Conservation (phyloP, 1,139 yeast genomes). For the Pichia sp. region DNA sequence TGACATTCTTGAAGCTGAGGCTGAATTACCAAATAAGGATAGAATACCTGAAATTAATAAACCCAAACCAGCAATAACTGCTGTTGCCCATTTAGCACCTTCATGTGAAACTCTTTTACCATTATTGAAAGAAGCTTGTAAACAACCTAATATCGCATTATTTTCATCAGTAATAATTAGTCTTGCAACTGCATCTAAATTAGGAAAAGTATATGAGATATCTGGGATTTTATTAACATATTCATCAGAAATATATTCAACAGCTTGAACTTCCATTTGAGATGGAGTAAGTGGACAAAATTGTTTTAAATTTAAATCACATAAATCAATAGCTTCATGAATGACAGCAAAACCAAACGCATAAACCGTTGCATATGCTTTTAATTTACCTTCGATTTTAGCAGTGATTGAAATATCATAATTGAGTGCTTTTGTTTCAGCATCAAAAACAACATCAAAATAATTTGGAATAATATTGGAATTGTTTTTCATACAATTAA, state of each 20-base stretch:
- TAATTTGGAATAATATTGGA: slow-evolving; percentile 59
- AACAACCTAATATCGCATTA: slow-evolving; percentile 51
- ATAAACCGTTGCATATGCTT: slow-evolving; percentile 57
- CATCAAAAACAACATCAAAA: slow-evolving; percentile 62
- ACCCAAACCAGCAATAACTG: slow-evolving; percentile 74
- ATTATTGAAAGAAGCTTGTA: slow-evolving; percentile 62
- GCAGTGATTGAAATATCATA: slow-evolving; percentile 59
- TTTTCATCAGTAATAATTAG: slow-evolving; percentile 37
- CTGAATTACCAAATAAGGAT: slow-evolving; percentile 70
- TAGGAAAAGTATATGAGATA: slow-evolving; percentile 69
- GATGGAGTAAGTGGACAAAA: slow-evolving; percentile 77
- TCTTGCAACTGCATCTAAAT: slow-evolving; percentile 67
- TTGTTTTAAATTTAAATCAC: slow-evolving; percentile 65
- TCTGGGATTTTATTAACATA: slow-evolving; percentile 55
- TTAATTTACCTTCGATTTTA: slow-evolving; percentile 49
- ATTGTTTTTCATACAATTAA: slow-evolving; percentile 59
- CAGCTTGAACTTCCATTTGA: slow-evolving; percentile 56
- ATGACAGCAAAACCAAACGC: slow-evolving; percentile 72
- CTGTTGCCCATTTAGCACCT: slow-evolving; percentile 82
- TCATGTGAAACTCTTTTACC: slow-evolving; percentile 70
- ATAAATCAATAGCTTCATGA: slow-evolving; percentile 45
- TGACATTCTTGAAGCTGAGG: slow-evolving; percentile 70
- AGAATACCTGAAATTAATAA: slow-evolving; percentile 58
- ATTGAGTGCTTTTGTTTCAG: slow-evolving; percentile 53
- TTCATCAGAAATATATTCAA: slow-evolving; percentile 44